Conservation (phyloP, 345 rosid species). For the Eutrema heterophyllum region DNA sequence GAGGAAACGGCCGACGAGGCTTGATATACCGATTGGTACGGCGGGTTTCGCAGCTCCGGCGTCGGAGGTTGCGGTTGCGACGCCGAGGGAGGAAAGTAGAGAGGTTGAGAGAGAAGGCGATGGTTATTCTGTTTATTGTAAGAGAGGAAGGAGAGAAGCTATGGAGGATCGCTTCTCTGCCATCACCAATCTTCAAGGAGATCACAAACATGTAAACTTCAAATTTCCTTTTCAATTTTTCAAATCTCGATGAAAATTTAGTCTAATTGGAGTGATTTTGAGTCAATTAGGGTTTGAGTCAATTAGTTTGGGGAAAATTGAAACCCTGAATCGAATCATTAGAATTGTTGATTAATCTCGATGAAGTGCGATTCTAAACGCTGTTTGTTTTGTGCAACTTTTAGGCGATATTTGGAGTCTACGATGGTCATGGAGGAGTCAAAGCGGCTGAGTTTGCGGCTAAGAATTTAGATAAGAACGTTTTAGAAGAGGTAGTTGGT, state of each 20-base stretch:
- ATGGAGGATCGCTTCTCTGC: slow-evolving; percentile 96
- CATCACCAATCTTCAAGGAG: slow-evolving; percentile 44
- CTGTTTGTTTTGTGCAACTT: neutral
- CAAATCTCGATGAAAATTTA: neutral
- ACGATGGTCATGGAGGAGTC: slow-evolving; percentile 87
- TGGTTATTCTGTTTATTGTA: slow-evolving; percentile 75
- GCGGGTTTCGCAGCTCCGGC: slow-evolving; percentile 33
- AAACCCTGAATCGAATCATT: neutral
- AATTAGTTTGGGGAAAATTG: neutral
- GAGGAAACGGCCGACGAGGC: slow-evolving; percentile 81
- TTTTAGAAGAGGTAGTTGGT: slow-evolving; percentile 38
- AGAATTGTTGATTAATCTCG: neutral
- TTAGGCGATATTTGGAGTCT: slow-evolving; percentile 78
- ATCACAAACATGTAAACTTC: slow-evolving; percentile 55
- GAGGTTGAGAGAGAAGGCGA: slow-evolving; percentile 54
- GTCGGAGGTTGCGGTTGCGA: slow-evolving; percentile 13
- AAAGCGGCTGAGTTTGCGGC: slow-evolving; percentile 87
- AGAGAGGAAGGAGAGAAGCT: slow-evolving; percentile 81
- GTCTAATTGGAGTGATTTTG: neutral
- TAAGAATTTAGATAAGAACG: slow-evolving; percentile 59
- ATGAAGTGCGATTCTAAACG: slow-evolving; percentile 11
- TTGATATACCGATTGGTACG: slow-evolving; percentile 49
- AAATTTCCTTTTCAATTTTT: neutral
- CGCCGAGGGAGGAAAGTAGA: slow-evolving; percentile 34
- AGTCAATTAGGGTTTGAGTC: neutral